These are phyloP conservation scores for Cinnamomum chago DNA, from an alignment of 164 flowering plant species.

Conservation along the genomic window DNA sequence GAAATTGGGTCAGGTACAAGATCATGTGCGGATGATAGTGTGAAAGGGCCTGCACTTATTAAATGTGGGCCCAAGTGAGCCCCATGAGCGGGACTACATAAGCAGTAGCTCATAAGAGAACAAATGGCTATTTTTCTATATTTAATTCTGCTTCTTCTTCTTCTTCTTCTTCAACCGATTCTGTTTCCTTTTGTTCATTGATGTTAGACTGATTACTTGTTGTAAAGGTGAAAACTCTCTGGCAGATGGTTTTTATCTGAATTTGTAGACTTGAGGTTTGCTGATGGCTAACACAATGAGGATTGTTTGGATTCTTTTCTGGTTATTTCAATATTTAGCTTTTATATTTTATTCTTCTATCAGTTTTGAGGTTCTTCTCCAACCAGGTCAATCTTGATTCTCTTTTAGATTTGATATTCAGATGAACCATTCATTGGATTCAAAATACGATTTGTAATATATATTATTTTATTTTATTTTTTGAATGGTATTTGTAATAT, in stretches of 20 bases:
- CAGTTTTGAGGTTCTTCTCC: neutral
- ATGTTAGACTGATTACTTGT: neutral
- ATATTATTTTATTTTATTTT: neutral
- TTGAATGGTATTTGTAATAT: neutral
- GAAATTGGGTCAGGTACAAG: no score
- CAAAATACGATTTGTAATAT: neutral
- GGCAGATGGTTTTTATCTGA: neutral
- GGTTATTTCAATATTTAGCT: neutral
- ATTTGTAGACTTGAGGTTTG: neutral
- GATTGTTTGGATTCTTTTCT: neutral
- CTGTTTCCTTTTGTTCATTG: neutral
- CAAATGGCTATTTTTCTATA: no score
- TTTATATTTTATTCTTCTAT: neutral
- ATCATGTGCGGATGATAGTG: no score
- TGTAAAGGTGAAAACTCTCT: neutral
- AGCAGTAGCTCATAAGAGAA: no score
- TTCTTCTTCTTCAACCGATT: neutral
- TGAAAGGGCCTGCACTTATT: no score
- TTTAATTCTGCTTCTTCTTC: neutral
- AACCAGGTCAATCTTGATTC: neutral
- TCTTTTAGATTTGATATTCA: neutral
- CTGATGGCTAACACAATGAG: neutral
- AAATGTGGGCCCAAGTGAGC: no score
- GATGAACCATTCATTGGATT: neutral
- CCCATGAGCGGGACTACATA: no score